phyloP scores from a whole-genome alignment of 148 eudicot species.

The Vaccinium vitisidaea region DNA sequence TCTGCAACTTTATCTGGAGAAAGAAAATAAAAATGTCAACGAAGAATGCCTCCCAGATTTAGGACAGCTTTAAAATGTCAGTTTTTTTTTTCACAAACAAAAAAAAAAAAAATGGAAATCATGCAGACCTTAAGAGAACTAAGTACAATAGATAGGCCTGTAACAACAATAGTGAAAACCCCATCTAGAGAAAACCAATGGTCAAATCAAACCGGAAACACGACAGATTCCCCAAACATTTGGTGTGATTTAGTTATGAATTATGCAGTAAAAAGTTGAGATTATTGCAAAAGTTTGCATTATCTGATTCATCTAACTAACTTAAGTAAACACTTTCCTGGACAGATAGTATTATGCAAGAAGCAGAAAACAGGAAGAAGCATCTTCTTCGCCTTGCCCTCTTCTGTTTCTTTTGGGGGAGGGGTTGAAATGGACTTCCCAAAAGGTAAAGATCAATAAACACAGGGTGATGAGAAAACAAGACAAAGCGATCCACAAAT shows the following conservation, averaged over 20 bases:
- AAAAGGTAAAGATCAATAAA: slow-evolving; percentile 9
- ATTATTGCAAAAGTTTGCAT: background rate
- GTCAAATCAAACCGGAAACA: background rate
- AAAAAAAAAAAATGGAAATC: background rate
- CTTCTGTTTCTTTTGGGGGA: background rate
- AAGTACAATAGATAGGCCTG: background rate
- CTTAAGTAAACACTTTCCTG: background rate
- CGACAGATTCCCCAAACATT: background rate
- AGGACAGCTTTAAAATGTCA: background rate
- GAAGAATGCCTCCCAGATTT: background rate
- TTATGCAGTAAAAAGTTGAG: background rate
- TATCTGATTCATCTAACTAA: background rate
- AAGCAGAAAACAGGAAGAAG: background rate
- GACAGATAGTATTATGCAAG: background rate
- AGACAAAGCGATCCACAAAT: background rate
- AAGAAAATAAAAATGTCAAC: slow-evolving; percentile 17
- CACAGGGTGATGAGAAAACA: background rate
- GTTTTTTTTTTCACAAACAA: too few relatives aligned
- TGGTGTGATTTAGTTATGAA: background rate
- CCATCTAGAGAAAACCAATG: background rate
- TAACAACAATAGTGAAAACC: background rate
- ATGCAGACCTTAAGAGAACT: background rate
- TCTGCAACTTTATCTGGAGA: slow-evolving; percentile 56
- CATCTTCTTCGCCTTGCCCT: background rate
- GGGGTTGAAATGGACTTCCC: background rate